Base-by-base conservation (phyloP, 768 basidiomycete species). In the Candolleomyces aberdarensis region DNA sequence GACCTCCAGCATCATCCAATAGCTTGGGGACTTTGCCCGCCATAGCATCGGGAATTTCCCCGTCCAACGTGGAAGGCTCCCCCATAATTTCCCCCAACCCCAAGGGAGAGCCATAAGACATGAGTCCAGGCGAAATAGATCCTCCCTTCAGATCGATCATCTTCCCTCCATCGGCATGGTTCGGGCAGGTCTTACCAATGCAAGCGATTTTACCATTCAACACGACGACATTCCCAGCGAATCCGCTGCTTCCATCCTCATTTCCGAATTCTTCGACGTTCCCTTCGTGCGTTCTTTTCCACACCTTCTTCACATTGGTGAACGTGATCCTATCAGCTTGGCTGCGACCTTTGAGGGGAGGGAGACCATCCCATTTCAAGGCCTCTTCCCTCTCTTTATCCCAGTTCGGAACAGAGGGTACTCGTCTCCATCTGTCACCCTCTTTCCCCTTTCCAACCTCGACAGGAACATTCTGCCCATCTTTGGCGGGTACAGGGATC, bases 21-120 rank as follows among this genome's bases (percentile, higher is more conserved):
- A 83, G 77, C 20, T 66, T 71, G 6, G 74, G 78, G 31, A 76
- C 69, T 66, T 85, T 71, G 13, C 56, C 62, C 47, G 58, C 63
- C 70, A 88, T 76, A 43, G 90, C 84, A 64, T 90, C 85, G 44
- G 79, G 81, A 10, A 82, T 80, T 48, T 76, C 73, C 1, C 87
- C 87, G 58, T 88, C 87, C 15, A 79, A 78, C 6, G 88, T 94
- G 13, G 86, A 85, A 22, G 82, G 75, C 70, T 95, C 94, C 26
- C 78, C 75, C 17, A 75, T 72, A 39, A 95, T 94, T 70, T 94
- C 93, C 69, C 85, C 85, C 40, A 92, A 67, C 5, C 93, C 94
- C 22, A 96, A 70, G 20, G 82, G 74, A 17, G 90, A 84, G 3
- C 94, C 94, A 65, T 81, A 80, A 0, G 83, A 72, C 80, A 83